Base-by-base conservation (phyloP, 2,329 filamentous ascomycete genomes). In the Fonsecaea erecta region DNA sequence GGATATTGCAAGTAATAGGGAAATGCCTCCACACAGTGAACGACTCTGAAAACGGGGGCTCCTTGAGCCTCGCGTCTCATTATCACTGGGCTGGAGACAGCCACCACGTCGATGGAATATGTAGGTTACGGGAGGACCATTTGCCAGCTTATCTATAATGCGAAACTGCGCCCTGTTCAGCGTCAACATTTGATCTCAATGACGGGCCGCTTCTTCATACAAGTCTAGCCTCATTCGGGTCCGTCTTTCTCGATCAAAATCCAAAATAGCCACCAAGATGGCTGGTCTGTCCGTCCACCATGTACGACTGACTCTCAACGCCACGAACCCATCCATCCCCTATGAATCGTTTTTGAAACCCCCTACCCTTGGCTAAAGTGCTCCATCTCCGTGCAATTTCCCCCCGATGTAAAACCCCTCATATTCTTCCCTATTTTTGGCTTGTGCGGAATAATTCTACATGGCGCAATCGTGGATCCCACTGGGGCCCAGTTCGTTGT, bases 401-500 rank as follows among this genome's bases (percentile, higher is more conserved):
- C 1, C 21, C 37, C 18, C 9, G 26, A 48, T 48, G 21, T 5
- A 24, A 48, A 11, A 18, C 37, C 43, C 43, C n/a, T n/a, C 12
- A 5, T 24, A 12, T 26, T 24, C 6, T 24, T 2, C 1, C 43
- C 14, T 48, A n/a, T 4, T 30, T 30, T 48, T 6, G n/a, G n/a
- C n/a, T n/a, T n/a, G n/a, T n/a, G 43, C 21, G 43, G 43, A 48
- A 48, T 48, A 30, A 34, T 37, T 11, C 52, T 73, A 80, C 72
- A 82, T 70, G 56, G 75, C 72, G 72, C 76, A 82, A 58, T 88
- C 86, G 72, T 89, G 86, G 68, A 90, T 89, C 2, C 84, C 87
- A 48, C 80, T 81, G 1, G 88, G 88, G 2, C 88, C 88, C 60
- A 85, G 80, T 67, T 90, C 87, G 73, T 90, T 90, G 75, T 90